Percentiles rank a stretch among this genome's conserved stretches.
phyloP scores from a whole-genome alignment of 139 green algal species.

The Micromonas commoda region DNA sequence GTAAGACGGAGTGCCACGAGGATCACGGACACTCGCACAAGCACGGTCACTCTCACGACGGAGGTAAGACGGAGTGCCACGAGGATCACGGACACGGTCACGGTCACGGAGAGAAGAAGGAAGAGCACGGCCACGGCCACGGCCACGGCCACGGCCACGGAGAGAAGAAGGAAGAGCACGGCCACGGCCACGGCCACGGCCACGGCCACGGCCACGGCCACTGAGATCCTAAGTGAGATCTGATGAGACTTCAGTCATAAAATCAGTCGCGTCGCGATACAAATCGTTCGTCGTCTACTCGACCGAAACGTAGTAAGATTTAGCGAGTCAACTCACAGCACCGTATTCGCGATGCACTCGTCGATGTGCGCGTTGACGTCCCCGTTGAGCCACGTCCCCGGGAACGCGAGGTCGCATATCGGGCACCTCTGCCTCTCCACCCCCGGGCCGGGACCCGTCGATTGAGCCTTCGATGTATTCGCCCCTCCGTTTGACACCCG shows the following conservation, averaged over 20 bases:
- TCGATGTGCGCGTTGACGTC: slow-evolving; percentile 12
- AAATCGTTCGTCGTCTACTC: too few relatives aligned
- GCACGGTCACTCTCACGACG: not conserved
- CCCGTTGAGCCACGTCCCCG: not conserved
- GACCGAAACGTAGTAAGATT: too few relatives aligned
- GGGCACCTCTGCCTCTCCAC: not conserved
- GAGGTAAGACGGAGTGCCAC: not conserved
- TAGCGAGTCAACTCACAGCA: not conserved
- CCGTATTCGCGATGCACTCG: not conserved
- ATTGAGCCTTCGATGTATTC: not conserved
- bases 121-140: not conserved
- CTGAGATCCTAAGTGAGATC: too few relatives aligned
- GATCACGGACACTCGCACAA: not conserved
- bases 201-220: too few relatives aligned
- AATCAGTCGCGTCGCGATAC: too few relatives aligned
- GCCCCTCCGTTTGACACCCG: not conserved
- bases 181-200: too few relatives aligned
- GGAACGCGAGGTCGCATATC: not conserved
- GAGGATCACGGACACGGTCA: not conserved
- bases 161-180: not conserved
- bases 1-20: not conserved
- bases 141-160: not conserved
- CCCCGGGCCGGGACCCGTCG: not conserved
- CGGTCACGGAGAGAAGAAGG: not conserved
- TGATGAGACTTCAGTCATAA: too few relatives aligned